Percentiles rank a stretch among this genome's conserved stretches.
These are phyloP conservation scores for Rhizopogon roseolus DNA, from an alignment of 768 basidiomycete genomes.

Conservation along the genomic window DNA sequence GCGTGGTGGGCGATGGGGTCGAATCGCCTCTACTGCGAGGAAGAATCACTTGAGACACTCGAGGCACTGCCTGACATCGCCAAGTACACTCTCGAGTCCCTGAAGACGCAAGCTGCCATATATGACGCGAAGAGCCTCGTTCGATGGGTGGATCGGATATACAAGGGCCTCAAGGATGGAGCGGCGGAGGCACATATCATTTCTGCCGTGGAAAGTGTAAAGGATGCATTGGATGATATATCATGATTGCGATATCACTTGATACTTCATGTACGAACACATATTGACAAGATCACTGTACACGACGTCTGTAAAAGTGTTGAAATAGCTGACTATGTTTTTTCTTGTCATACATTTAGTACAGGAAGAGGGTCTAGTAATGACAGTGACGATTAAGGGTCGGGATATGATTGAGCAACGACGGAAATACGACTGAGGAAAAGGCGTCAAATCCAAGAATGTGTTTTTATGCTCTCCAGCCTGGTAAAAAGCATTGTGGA, in stretches of 20 bases:
- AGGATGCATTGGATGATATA: background rate
- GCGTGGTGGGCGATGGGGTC: background rate
- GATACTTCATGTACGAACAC: too few species aligned
- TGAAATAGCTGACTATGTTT: too few species aligned
- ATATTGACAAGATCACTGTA: too few species aligned
- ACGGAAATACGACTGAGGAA: background rate
- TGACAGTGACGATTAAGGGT: background rate
- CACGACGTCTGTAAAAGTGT: background rate
- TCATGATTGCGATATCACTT: background rate
- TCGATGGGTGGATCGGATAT: background rate
- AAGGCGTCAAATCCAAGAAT: background rate
- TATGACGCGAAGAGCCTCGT: background rate
- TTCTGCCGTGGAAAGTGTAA: background rate
- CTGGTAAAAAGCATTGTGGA: too few species aligned
- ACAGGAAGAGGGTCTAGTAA: background rate
- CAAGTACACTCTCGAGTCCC: background rate
- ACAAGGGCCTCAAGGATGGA: background rate
- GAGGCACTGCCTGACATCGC: background rate
- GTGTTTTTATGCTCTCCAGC: background rate
- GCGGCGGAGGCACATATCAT: background rate
- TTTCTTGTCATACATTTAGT: too few species aligned
- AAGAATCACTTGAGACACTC: background rate
- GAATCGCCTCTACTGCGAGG: background rate
- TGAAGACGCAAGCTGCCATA: background rate
- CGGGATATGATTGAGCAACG: background rate